Evolutionary conservation across 2,329 filamentous ascomycete genomes (phyloP), one percentile per base, ranked within the genome.

Genomic region (Shiraia bambusicola): DNA sequence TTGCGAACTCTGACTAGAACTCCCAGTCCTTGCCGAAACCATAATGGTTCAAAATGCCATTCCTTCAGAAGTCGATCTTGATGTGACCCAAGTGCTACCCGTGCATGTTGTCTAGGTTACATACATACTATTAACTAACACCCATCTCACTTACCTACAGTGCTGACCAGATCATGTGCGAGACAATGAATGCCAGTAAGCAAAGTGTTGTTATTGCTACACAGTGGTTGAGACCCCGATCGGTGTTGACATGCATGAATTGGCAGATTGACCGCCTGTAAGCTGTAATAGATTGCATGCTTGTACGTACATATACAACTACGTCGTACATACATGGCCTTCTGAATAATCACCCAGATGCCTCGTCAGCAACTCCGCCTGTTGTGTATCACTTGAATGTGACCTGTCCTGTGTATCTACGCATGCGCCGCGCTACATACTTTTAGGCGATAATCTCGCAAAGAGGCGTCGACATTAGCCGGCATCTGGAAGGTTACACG

Each of bases 401-500:
- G 19, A 24, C 34, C 14, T 6, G 25, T 25, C 34, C 14, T 6
- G 25, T 25, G 28, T 30, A 32, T 24, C 14, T 24, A 22, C 34
- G 17, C 37, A 28, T 34, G 37, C 28, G 34, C 13, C 24, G 29
- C 28, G 38, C 37, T 30, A 41, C 38, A 42, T 42, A 33, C 34
- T 37, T 28, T 31, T 39, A 36, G 24, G 34, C 33, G 28, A 16
- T 9, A 30, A 11, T 17, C 17, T 33, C 14, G 17, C 22, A 35
- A n/a, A 33, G 28, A 47, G 27, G 44, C 24, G 27, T 27, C 16
- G 29, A 29, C 27, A 48, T 37, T 34, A 38, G 37, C 40, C 45
- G 36, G 36, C 28, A 35, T 35, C 37, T 41, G 40, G 34, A 29
- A 35, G 40, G 45, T 44, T 28, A 33, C 37, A 44, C 45, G 13